Percentiles rank a stretch among this genome's conserved stretches.
Evolutionary conservation across 805 yeast species (phyloP).

Genomic region (Saccharomycodes ludwigii): DNA sequence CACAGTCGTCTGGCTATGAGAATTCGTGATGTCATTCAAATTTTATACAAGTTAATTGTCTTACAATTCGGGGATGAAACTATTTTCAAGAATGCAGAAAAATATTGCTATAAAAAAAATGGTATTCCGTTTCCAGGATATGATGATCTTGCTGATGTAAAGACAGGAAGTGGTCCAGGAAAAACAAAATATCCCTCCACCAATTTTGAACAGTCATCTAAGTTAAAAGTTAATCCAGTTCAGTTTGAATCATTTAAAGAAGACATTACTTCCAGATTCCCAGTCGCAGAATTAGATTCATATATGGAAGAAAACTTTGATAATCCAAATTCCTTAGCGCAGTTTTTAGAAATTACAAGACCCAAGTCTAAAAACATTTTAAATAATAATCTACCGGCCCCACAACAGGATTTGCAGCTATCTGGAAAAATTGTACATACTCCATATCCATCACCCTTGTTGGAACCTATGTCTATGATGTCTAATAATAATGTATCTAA

Average conservation of each 20-base stretch:
- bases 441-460: slow-evolving; percentile 1
- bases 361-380: slow-evolving; percentile 27
- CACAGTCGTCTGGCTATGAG: slow-evolving; percentile 29
- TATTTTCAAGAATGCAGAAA: slow-evolving; percentile 31
- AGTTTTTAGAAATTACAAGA: slow-evolving; percentile 45
- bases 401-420: slow-evolving; percentile 14
- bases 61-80: slow-evolving; percentile 51
- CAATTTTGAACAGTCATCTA: no score
- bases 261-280: slow-evolving; percentile 64
- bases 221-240: slow-evolving; percentile 57
- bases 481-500: not conserved
- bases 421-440: not conserved
- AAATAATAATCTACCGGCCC: slow-evolving; percentile 18
- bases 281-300: slow-evolving; percentile 45
- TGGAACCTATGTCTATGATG: not conserved
- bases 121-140: no score
- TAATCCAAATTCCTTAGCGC: slow-evolving; percentile 43
- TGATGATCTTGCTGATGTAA: no score
- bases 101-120: slow-evolving; percentile 30
- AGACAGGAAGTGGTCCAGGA: no score
- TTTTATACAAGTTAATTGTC: slow-evolving; percentile 41
- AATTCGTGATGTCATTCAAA: slow-evolving; percentile 41
- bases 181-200: no score
- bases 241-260: slow-evolving; percentile 74
- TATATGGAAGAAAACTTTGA: slow-evolving; percentile 34